phyloP scores from a whole-genome alignment of 768 basidiomycete genomes.

The Lepiota venenata region DNA sequence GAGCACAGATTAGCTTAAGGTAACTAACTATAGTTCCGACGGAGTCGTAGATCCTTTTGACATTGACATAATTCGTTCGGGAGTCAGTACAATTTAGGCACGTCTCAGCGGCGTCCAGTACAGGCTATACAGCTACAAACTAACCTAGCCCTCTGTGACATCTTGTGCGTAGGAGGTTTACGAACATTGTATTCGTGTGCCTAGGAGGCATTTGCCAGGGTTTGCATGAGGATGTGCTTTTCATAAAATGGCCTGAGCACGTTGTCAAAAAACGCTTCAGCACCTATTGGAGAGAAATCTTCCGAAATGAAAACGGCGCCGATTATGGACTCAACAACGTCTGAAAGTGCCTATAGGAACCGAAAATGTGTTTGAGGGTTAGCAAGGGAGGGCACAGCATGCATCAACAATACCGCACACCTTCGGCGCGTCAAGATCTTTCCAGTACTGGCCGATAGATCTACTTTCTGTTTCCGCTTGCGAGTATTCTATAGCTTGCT shows the following conservation, averaged over 20 bases:
- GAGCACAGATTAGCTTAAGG: too few relatives aligned
- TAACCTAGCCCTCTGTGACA: constrained; percentile 50
- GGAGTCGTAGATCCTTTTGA: too few relatives aligned
- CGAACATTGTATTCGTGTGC: constrained; percentile 65
- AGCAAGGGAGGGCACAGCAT: neutral
- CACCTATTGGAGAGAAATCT: constrained; percentile 57
- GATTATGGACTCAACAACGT: constrained; percentile 76
- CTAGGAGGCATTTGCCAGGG: constrained; percentile 71
- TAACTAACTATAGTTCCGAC: too few relatives aligned
- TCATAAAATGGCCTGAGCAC: constrained; percentile 78
- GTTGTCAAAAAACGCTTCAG: constrained; percentile 61
- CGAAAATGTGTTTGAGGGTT: neutral
- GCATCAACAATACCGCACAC: constrained; percentile 30
- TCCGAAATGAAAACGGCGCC: constrained; percentile 82
- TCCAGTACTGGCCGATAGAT: constrained; percentile 72
- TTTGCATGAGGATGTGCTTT: constrained; percentile 72
- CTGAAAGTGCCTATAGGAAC: constrained; percentile 61
- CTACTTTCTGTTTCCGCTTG: constrained; percentile 46
- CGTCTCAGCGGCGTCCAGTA: neutral
- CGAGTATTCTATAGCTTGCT: constrained; percentile 44
- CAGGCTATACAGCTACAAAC: constrained; percentile 20
- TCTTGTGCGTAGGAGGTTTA: constrained; percentile 39
- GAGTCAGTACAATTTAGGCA: too few relatives aligned
- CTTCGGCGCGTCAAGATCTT: constrained; percentile 75
- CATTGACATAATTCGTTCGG: too few relatives aligned